Base-by-base conservation (phyloP, 129 eudicot genomes). In the Erigeron canadensis region DNA sequence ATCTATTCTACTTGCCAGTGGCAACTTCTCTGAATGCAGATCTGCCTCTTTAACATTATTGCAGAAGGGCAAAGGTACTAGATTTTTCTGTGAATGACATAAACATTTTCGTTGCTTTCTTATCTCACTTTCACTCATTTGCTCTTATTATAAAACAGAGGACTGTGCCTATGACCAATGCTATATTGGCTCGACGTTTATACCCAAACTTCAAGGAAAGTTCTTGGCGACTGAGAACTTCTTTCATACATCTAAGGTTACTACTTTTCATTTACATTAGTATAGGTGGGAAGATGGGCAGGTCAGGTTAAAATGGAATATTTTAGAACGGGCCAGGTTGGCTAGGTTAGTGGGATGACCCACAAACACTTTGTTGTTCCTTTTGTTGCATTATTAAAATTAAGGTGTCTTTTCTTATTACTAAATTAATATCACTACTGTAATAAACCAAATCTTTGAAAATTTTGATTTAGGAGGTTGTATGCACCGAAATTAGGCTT, bases 181-280 rank as follows among this genome's bases (percentile, higher is more conserved):
- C 79, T 76, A 57, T 64, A 78, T 89, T 53, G 96, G 95, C 59
- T 86, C 98, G 48, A 82, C 88, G 21, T 93, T 78, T 60, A 85
- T 89, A 23, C 98, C 98, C 7, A 89, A 78, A 71, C 95, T 94
- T 62, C 75, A 79, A 56, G 98, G 96, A 1, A 87, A 87, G 11
- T 87, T 93, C 76, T 82, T 93, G 86, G 98, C 98, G 4, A 93
- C 96, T 7, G 98, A 93, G 78, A 93, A 93, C 84, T 93, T 93
- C 88, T 93, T 83, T 81, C 84, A 89, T 79, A 93, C 98, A 40
- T 89, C 98, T 51, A 88, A 89, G 96, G 98, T 89, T 64, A n/a
- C 19, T 11, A 59, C 61, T 61, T 38, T 15, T 34, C 45, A 21
- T 59, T 21, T 37, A 34, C n/a, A 59, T 15, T 23, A 61, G 43